Base-by-base conservation (phyloP, 495 filamentous ascomycete genomes). In the Tuber brumale region DNA sequence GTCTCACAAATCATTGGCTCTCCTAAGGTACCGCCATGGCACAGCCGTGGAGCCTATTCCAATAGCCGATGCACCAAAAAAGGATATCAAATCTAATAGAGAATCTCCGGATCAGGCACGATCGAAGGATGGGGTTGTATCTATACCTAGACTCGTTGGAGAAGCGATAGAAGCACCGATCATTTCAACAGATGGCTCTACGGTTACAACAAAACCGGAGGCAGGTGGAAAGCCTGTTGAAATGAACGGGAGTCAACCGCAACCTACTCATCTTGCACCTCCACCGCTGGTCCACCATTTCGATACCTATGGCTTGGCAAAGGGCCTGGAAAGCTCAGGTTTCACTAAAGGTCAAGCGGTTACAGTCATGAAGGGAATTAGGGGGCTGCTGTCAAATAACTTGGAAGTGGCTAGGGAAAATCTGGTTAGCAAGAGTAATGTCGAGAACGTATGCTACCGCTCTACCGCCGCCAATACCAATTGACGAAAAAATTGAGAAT, bases 221-320 rank as follows among this genome's bases (percentile, higher is more conserved):
- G 84, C 75, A 66, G 77, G 78, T 27, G 80, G 80, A 69, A 81
- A 81, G 37, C 44, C 72, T 70, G 45, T 46, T 57, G 46, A 73
- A 41, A 57, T 44, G 46, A 39, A 46, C 39, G n/a, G 74, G 21
- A 27, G 70, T 41, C 10, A 48, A 70, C 45, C 74, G 80, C 78
- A 75, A 83, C 41, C 61, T 70, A 31, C 83, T 82, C 90, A 92
- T 78, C 80, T 97, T 44, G 86, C 89, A 10, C 89, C 93, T 0
- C 70, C 79, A 1, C 75, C 76, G 45, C 81, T 74, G 61, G 89
- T 97, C 19, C 95, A 99, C 85, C 93, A 97, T 85, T 99, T 99
- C 84, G 95, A 99, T 85, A 97, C 91, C 27, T 98, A 94, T 81
- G 89, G 89, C 6, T 88, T 97, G 2, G 95, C 97, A 7, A 90